Evolutionary conservation across 2,329 filamentous ascomycete genomes (phyloP).

Genomic region (Aspergillus vadensis): DNA sequence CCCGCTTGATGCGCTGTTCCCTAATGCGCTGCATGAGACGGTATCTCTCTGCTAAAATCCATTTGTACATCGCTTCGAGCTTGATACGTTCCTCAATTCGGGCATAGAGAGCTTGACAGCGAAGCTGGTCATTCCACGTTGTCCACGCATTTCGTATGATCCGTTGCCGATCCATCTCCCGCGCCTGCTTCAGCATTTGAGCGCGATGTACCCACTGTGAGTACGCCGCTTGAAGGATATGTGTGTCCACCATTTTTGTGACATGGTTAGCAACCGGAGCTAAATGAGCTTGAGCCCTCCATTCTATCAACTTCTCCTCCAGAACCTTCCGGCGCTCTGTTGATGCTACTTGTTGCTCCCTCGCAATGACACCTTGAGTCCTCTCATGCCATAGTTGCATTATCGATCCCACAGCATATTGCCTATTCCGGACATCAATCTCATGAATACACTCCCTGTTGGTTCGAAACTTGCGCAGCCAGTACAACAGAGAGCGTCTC

Average conservation of each 20-base stretch:
- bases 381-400: constrained; percentile 41
- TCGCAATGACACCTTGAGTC: constrained; percentile 29
- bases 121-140: constrained; percentile 63
- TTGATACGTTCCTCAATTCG: constrained; percentile 60
- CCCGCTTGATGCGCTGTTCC: constrained; percentile 43
- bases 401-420: constrained; percentile 28
- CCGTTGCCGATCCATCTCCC: constrained; percentile 53
- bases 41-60: constrained; percentile 57
- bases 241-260: constrained; percentile 47
- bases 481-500: constrained; percentile 43
- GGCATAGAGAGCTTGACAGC: constrained; percentile 54
- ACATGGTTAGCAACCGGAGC: constrained; percentile 46
- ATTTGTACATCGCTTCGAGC: constrained; percentile 61
- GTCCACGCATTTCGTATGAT: constrained; percentile 61
- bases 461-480: constrained; percentile 43
- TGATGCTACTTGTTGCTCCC: constrained; percentile 34
- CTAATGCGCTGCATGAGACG: constrained; percentile 43
- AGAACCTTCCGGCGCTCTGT: constrained; percentile 37
- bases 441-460: constrained; percentile 44
- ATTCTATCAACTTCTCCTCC: constrained; percentile 44
- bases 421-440: constrained; percentile 37
- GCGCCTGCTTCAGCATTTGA: constrained; percentile 51
- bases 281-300: constrained; percentile 46
- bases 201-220: constrained; percentile 53
- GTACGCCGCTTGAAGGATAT: constrained; percentile 51